These are phyloP conservation scores for Groenewaldozyma salmanticensis DNA, from an alignment of 805 yeast species.

Conservation along the genomic window DNA sequence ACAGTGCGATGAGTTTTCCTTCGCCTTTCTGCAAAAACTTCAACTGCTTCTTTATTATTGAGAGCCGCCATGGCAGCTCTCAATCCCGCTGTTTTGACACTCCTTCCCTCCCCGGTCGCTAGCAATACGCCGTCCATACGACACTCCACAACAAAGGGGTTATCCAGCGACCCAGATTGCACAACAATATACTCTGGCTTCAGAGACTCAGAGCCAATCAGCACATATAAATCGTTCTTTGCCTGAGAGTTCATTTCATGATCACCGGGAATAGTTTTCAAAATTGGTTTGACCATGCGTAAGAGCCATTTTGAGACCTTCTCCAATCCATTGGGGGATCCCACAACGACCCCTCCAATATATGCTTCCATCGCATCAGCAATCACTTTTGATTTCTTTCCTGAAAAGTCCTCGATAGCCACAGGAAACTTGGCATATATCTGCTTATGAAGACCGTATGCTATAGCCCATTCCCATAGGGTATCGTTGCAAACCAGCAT, in stretches of 20 bases:
- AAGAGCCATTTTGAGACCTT: slow-evolving; percentile 26
- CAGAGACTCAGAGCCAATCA: slow-evolving; percentile 65
- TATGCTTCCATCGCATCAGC: slow-evolving; percentile 95
- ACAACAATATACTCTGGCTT: slow-evolving; percentile 48
- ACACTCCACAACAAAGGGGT: slow-evolving; percentile 56
- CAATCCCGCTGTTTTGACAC: slow-evolving; percentile 66
- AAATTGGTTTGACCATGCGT: slow-evolving; percentile 24
- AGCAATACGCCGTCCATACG: slow-evolving; percentile 51
- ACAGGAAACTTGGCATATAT: slow-evolving; percentile 11
- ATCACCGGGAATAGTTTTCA: slow-evolving; percentile 27
- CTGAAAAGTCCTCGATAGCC: slow-evolving; percentile 16
- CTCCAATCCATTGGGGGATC: slow-evolving; percentile 32
- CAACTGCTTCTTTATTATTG: slow-evolving; percentile 45
- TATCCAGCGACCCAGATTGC: slow-evolving; percentile 31
- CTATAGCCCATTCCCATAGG: slow-evolving; percentile 56
- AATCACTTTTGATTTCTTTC: slow-evolving; percentile 41
- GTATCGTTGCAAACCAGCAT: slow-evolving; percentile 63
- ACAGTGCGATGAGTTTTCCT: slow-evolving; percentile 22
- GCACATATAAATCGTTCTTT: slow-evolving; percentile 57
- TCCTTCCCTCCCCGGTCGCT: slow-evolving; percentile 65
- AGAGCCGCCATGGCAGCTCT: slow-evolving; percentile 81
- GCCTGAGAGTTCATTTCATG: slow-evolving; percentile 50
- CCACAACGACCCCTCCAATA: slow-evolving; percentile 71
- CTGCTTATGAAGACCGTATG: slow-evolving; percentile 34
- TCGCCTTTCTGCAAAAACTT: slow-evolving; percentile 51